Evolutionary conservation across 1,284 basidiomycete genomes (phyloP), one percentile per base, ranked within the genome.

Genomic region (Phaffia rhodozyma): DNA sequence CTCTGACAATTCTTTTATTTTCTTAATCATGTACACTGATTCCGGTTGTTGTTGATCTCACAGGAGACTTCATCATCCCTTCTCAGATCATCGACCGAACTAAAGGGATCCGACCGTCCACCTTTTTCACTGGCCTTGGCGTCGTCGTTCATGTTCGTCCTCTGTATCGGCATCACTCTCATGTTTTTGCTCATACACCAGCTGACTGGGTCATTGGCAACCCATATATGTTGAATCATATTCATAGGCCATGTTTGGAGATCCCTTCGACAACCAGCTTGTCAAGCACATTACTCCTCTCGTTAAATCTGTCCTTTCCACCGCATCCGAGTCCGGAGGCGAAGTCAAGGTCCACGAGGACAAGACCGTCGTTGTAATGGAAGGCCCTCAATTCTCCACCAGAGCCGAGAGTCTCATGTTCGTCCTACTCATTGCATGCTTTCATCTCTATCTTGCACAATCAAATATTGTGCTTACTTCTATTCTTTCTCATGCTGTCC

Each of bases 11-110:
- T 34, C 27, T 32, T n/a, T 58, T n/a, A 38, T 11, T 7, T 23
- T 16, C 27, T 25, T 25, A 16, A n/a, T 23, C 7, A 16, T 30
- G 5, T 30, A 2, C 4, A n/a, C 58, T 51, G 43, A 57, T n/a
- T 21, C 55, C 47, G 29, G 20, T 27, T 34, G 27, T 25, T 25
- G n/a, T 43, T 72, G 73, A 21, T 21, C 5, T 25, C 11, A 23
- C 30, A 27, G 75, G 91, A 52, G 85, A 93, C 70, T 92, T 97
- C 74, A 81, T 85, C 60, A 83, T 98, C 55, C 93, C 94, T 0
- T 81, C 82, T 61, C 93, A 97, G 75, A 90, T 97, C 77, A 97
- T 98, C 74, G 93, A 98, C 76, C 83, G 94, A 59, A 97, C 94
- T 25, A 97, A 97, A 77, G 90, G 91, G 18, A 79, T 96, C 55